phyloP scores from a whole-genome alignment of 345 rosid species.

The Boechera divaricarpa region DNA sequence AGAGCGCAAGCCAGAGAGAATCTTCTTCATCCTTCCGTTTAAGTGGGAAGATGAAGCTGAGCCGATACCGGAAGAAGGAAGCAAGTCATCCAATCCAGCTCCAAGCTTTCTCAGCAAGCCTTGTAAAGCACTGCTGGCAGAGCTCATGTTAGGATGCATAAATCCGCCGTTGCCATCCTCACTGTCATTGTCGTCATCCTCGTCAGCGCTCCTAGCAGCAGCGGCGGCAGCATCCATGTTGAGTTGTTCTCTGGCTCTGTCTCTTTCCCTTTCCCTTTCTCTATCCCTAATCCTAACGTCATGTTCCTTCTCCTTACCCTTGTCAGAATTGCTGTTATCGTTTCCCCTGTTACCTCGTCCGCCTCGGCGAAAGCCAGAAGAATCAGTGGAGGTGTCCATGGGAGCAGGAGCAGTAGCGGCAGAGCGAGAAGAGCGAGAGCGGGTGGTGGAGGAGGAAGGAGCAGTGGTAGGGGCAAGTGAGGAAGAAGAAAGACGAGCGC shows the following conservation, averaged over 20 bases:
- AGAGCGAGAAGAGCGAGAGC: slow-evolving; percentile 57
- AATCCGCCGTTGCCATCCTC: slow-evolving; percentile 86
- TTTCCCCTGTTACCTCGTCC: slow-evolving; percentile 56
- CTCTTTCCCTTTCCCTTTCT: slow-evolving; percentile 57
- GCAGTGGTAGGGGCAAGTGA: slow-evolving; percentile 29
- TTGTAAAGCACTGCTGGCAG: slow-evolving; percentile 96
- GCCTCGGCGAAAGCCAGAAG: slow-evolving; percentile 78
- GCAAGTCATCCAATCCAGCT: slow-evolving; percentile 91
- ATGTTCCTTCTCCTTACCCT: slow-evolving; percentile 96
- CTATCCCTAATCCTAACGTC: slow-evolving; percentile 65
- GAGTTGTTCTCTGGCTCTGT: slow-evolving; percentile 56
- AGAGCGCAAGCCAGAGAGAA: slow-evolving; percentile 84
- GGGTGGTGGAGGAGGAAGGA: slow-evolving; percentile 45
- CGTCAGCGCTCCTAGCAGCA: slow-evolving; percentile 45
- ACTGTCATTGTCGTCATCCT: slow-evolving; percentile 88
- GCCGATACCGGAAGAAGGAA: slow-evolving; percentile 81
- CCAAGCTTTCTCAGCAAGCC: slow-evolving; percentile 95
- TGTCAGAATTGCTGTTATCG: slow-evolving; percentile 56
- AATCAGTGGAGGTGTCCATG: slow-evolving; percentile 82
- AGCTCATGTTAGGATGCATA: slow-evolving; percentile 83
- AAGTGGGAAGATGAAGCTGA: slow-evolving; percentile 90
- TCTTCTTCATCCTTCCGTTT: slow-evolving; percentile 88
- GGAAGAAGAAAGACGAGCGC: slow-evolving; percentile 64
- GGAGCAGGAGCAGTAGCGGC: slow-evolving; percentile 33
- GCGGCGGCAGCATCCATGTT: slow-evolving; percentile 65